Evolutionary conservation across 2,329 filamentous ascomycete genomes (phyloP), one percentile per base, ranked within the genome.

Genomic region (Calonectria pseudoreteaudii): DNA sequence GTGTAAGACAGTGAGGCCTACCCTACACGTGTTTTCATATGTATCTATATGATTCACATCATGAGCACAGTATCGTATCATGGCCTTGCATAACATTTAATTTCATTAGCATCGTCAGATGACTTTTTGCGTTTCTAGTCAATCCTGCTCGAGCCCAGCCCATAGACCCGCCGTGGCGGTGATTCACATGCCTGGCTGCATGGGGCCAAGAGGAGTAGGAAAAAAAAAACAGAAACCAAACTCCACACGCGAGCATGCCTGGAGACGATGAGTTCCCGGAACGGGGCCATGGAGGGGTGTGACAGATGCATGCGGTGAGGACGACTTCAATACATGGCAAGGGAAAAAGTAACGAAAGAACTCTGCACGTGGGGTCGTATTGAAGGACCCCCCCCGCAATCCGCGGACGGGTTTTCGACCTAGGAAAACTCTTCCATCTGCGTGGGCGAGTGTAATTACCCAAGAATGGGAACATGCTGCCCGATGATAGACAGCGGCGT

Each of bases 281-380:
- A 72, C 64, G 70, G 65, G 50, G 70, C 56, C 28, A 72, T n/a
- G 36, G 70, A 49, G 49, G 68, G 60, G 68, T 47, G 70, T 49
- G 52, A 53, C 36, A 26, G 38, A 44, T 36, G 56, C 53, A 68
- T 64, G 70, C 44, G 70, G 65, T 62, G 49, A 64, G 11, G 53
- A 36, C 47, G 47, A 34, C 28, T 41, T 13, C n/a, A 38, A 16
- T 31, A 52, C 41, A 10, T 28, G n/a, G n/a, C 41, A 44, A 20
- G 41, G 41, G 41, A 44, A 44, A 72, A 65, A 68, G 56, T 16
- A 72, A 64, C 65, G 38, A 49, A 26, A 56, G n/a, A 56, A 68
- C 52, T 65, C 64, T 49, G 67, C 66, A 68, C 66, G 66, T 65
- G 70, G 70, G 60, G 49, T 49, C 50, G 65, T 50, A 31, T 47